Evolutionary conservation across 441 rosid species (phyloP), one percentile per base, ranked within the genome.

Genomic region (Populus hybrid): DNA sequence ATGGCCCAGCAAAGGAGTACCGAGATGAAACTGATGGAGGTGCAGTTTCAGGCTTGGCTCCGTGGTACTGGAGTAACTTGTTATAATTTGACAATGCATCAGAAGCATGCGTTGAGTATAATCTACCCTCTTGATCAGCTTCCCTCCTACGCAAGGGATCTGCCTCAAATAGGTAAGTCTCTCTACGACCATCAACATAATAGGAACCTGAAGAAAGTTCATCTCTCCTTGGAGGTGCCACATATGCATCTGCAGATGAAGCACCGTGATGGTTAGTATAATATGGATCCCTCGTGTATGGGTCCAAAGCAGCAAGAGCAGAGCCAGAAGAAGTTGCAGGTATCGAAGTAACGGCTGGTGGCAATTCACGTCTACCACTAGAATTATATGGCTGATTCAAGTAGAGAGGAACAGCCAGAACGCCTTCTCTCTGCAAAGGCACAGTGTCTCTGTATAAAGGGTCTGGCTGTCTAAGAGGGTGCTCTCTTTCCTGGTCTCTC

Each of bases 401-500:
- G 82, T 78, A 79, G 61, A 63, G 84, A 70, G 83, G 86, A 76
- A 77, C 81, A 50, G 75, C 73, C 72, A 7, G 66, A 76, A 57
- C 75, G 57, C 70, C 64, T 59, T 90, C 93, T 77, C 95, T 83
- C 1, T 61, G 84, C 3, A 70, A 64, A 42, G 86, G 86, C 40
- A 81, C 75, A 1, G 78, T 57, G 72, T 88, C 91, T 11, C 74
- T 70, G 20, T 78, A 78, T 69, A 81, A 8, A n/a, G 69, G 66
- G 10, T 85, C 88, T 2, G 79, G 83, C 38, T 80, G 88, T 70
- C 83, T 70, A 21, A 79, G 74, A 80, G 70, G 84, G n/a, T 20
- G 81, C 63, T 84, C 91, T 61, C 77, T 85, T 74, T 88, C 89
- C 38, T 74, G 74, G 81, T 83, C 86, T 69, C 86, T 77, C 57